Evolutionary conservation across 306 rosid genomes (phyloP).

Genomic region (Cicer arietinum): DNA sequence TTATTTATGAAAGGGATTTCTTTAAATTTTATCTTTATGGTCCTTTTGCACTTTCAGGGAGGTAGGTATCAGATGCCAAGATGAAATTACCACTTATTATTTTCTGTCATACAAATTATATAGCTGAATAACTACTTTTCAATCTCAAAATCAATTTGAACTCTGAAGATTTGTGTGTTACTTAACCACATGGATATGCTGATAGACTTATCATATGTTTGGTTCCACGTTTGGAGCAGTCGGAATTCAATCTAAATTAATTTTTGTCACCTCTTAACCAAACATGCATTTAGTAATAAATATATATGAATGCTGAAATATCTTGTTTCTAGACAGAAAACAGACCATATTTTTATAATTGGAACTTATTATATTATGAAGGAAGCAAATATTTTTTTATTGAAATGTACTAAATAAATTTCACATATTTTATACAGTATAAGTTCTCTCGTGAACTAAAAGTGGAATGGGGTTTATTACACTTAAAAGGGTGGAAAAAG

Average conservation of each 20-base stretch:
- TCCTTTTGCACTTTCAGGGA: too few relatives aligned
- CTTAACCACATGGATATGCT: neutral
- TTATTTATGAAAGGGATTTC: conserved; percentile 9
- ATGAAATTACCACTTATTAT: too few relatives aligned
- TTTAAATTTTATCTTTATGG: neutral
- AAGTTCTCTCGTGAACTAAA: conserved; percentile 15
- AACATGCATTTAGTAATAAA: too few relatives aligned
- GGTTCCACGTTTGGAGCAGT: too few relatives aligned
- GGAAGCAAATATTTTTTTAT: conserved; percentile 3
- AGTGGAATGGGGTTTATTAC: neutral
- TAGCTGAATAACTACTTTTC: too few relatives aligned
- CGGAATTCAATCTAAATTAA: too few relatives aligned
- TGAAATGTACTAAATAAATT: neutral
- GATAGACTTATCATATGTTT: too few relatives aligned
- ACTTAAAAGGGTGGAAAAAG: conserved; percentile 2
- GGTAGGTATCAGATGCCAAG: too few relatives aligned
- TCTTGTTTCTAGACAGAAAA: neutral
- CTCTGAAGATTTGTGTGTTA: neutral
- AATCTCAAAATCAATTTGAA: neutral
- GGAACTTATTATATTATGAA: neutral
- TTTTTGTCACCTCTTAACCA: too few relatives aligned
- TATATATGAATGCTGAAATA: neutral
- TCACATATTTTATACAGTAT: conserved; percentile 2
- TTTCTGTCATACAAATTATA: too few relatives aligned
- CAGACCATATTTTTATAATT: neutral